Conservation (phyloP, 2,329 filamentous ascomycete genomes). For the Stagonosporopsis cucurbitacearum region DNA sequence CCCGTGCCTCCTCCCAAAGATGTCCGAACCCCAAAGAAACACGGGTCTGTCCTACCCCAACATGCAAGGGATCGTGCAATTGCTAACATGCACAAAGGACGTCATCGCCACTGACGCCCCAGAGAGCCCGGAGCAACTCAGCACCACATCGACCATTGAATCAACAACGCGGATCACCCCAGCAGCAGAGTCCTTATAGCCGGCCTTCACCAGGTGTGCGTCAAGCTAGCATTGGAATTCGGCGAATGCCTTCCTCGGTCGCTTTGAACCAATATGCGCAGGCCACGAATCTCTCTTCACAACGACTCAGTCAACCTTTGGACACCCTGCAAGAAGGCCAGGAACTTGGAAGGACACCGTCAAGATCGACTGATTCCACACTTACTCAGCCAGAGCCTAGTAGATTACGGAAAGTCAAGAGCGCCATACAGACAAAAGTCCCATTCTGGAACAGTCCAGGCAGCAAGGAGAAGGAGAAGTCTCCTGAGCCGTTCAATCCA, state of each 20-base stretch:
- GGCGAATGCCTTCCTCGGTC: constrained; percentile 40
- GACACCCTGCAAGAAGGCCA: constrained; percentile 39
- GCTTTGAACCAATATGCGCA: constrained; percentile 31
- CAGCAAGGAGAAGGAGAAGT: constrained; percentile 16
- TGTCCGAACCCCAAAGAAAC: constrained; percentile 27
- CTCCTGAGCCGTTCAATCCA: constrained; percentile 1
- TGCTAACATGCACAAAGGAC: constrained; percentile 28
- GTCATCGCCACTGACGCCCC: constrained; percentile 19
- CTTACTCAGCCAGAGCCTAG: constrained; percentile 23
- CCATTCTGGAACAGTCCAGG: constrained; percentile 34
- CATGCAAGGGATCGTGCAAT: constrained; percentile 11
- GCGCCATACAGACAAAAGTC: constrained; percentile 37
- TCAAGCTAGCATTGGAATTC: constrained; percentile 47
- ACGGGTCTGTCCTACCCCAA: constrained; percentile 25
- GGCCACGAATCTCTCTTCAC: constrained; percentile 28
- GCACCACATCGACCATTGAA: constrained; percentile 24
- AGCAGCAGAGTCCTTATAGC: constrained; percentile 26
- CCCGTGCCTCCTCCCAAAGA: constrained; percentile 32
- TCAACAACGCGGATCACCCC: constrained; percentile 19
- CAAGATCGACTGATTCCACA: constrained; percentile 27
- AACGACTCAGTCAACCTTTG: constrained; percentile 35
- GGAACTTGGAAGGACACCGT: constrained; percentile 30
- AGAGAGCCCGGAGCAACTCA: constrained; percentile 38
- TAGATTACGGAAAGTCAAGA: constrained; percentile 38
- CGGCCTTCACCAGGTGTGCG: constrained; percentile 35